Evolutionary conservation across 495 filamentous ascomycete genomes (phyloP).

Genomic region (Ramalina intermedia): DNA sequence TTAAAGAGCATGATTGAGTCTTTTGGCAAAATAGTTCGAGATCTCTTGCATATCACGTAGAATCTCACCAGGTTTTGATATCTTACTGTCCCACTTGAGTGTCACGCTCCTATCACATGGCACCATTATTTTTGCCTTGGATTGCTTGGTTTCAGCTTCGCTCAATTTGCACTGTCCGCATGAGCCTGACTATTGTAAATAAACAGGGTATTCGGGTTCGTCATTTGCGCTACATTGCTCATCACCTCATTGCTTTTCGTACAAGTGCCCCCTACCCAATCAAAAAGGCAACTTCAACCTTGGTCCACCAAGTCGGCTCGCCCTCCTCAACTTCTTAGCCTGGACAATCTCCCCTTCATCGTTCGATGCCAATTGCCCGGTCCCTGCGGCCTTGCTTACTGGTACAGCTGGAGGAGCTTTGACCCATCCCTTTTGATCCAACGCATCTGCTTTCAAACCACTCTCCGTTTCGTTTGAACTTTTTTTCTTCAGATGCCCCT

Average conservation of each 20-base stretch:
- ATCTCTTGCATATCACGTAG: too few species aligned
- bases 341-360: not conserved
- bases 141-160: too few species aligned
- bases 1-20: too few species aligned
- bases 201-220: not conserved
- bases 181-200: not conserved
- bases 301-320: conserved; percentile 6
- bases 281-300: conserved; percentile 11
- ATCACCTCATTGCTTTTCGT: not conserved
- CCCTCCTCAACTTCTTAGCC: conserved; percentile 4
- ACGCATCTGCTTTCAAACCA: not conserved
- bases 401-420: conserved; percentile 5
- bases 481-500: not conserved
- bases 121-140: too few species aligned
- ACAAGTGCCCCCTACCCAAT: not conserved
- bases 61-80: too few species aligned
- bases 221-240: not conserved
- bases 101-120: too few species aligned
- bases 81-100: too few species aligned
- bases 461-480: not conserved
- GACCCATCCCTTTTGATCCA: conserved; percentile 4
- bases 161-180: too few species aligned
- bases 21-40: too few species aligned
- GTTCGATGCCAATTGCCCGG: not conserved
- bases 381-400: not conserved